Evolutionary conservation across 2,329 filamentous ascomycete genomes (phyloP).

Genomic region (Penicillium olsonii): DNA sequence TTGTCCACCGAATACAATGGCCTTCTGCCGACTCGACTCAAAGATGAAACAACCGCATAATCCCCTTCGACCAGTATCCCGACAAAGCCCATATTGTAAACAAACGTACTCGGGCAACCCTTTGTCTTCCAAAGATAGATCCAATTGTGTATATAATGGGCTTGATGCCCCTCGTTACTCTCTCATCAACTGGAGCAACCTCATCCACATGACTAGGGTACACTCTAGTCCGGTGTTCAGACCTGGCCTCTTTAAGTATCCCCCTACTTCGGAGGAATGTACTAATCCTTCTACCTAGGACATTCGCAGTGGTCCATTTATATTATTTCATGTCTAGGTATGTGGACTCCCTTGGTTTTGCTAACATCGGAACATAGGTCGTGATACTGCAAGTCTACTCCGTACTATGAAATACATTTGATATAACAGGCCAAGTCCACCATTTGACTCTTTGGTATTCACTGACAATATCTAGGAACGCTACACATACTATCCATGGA

Average conservation of each 20-base stretch:
- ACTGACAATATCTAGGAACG: too few species aligned
- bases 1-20: neutral
- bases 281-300: neutral
- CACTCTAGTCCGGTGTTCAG: neutral
- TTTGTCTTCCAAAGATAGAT: neutral
- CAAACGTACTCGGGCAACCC: neutral
- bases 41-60: neutral
- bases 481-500: too few species aligned
- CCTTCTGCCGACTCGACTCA: neutral
- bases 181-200: neutral
- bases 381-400: too few species aligned
- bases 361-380: too few species aligned
- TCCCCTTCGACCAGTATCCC: neutral
- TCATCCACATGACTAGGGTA: neutral
- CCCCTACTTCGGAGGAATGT: neutral
- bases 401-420: too few species aligned
- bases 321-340: too few species aligned
- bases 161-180: neutral
- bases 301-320: too few species aligned
- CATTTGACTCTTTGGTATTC: too few species aligned
- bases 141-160: slow-evolving; percentile 6
- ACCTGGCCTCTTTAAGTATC: neutral
- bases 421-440: too few species aligned
- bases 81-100: slow-evolving; percentile 1
- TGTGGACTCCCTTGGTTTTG: too few species aligned